Base-by-base conservation (phyloP, 345 rosid genomes). In the Xanthoceras sorbifolium region DNA sequence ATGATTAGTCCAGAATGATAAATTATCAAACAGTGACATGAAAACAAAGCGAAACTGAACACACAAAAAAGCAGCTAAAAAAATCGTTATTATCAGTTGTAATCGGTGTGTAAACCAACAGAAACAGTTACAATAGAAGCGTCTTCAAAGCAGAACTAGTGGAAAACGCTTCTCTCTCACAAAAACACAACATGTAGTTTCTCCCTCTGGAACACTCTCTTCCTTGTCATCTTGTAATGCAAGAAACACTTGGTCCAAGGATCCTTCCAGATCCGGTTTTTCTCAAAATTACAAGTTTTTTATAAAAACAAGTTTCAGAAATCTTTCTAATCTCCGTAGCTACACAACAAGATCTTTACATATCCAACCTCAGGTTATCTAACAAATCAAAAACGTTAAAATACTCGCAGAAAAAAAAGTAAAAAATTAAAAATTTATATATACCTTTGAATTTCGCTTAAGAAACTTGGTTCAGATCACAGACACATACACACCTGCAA, bases 191-290 rank as follows among this genome's bases (percentile, higher is more conserved):
- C 20, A 36, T 6, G 1, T 14, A 36, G 55, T 54, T 36, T 55
- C 65, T 78, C 69, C 67, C 82, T 79, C 74, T 46, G 40, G 9
- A 42, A 59, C 15, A 14, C 62, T 15, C 25, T 25, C 40, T 12
- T 14, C 57, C 72, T 61, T 20, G 57, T 15, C 67, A 20, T 22
- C 73, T 60, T 78, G 68, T 26, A 73, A 78, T 78, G 69, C 77
- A 78, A 78, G 74, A 66, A 73, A 73, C 73, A n/a, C 28, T 42
- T 65, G 64, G n/a, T 46, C 32, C 20, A 60, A 8, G 14, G 64
- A 25, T 46, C 32, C 34, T 73, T 79, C 74, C 12, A 74, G 74
- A 79, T 68, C 71, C 59, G n/a, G 61, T 15, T 57, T 72, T 14
- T 15, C 32, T n/a, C 5, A 59, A 63, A 54, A 29, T 65, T n/a